Base-by-base conservation (phyloP, 495 filamentous ascomycete species). In the Podospora pseudopauciseta region DNA sequence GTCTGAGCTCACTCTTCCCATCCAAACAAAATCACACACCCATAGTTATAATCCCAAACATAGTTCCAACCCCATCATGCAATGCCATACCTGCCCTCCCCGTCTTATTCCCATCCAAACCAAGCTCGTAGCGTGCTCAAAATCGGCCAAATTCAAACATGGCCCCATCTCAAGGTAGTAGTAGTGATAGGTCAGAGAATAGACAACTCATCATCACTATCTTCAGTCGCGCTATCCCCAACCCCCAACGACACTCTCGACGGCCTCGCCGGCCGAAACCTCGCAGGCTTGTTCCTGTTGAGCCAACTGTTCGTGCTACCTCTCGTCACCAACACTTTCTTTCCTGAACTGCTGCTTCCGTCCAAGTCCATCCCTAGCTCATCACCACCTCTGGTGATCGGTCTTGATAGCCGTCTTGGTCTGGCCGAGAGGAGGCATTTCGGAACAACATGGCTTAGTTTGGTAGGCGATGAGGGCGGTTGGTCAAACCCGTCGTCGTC, bases 201-300 rank as follows among this genome's bases (percentile, higher is more conserved):
- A 28, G 61, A 63, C 67, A 71, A 53, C 56, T 71, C 70, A 62
- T 71, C 70, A 18, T 67, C 70, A 58, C 70, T 71, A 6, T 65
- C 70, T 27, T 27, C 69, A 2, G 19, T 64, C 32, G 5, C 63
- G 20, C 19, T 4, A 16, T 28, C 57, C 32, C 6, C 55, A 16
- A 0, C 34, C 57, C 67, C 66, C 57, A 67, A 49, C 61, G 65
- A 67, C 39, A 65, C 49, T 49, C 63, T 59, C 3, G 66, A 34
- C 26, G 63, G 44, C 32, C 63, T 32, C 59, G 59, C 59, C 2
- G 59, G 64, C 55, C 6, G 28, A 28, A 70, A 70, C 32, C 68
- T 60, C 0, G 65, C 60, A 0, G 68, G 68, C 16, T 67, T 67
- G 32, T 70, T 70, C 20, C 60, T 53, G 23, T 27, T 13, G 28